Evolutionary conservation across 2,329 filamentous ascomycete genomes (phyloP), one percentile per base, ranked within the genome.

Genomic region (Hypocrella siamensis): DNA sequence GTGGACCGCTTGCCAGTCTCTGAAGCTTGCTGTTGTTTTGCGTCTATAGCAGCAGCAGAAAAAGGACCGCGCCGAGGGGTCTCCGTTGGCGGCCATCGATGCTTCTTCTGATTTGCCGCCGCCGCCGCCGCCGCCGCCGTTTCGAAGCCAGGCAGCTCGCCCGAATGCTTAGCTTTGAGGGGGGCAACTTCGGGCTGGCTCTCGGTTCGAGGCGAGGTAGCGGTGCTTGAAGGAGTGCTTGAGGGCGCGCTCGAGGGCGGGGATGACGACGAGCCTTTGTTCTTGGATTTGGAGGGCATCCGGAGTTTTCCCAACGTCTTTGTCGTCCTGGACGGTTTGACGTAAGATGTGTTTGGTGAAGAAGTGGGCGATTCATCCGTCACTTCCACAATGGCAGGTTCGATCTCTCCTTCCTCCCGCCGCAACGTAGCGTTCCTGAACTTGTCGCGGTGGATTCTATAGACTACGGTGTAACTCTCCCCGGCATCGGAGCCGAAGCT

Each of bases 401-500:
- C 41, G 2, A 39, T 40, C 2, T 40, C 40, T 3, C 52, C 47
- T 18, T 52, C 44, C 6, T 54, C 51, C 9, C 46, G 51, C 18
- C 49, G 48, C 19, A 61, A 52, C 16, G 49, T 54, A 19, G 56
- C 62, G 12, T 46, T 62, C 26, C 51, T 54, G 18, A 61, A 54
- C 43, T 52, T 69, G 43, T 62, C 71, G 37, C 60, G 67, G 39
- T 61, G 67, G 39, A 72, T 63, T 21, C 62, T 63, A 42, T 76
- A 77, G 0, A 77, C 71, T 4, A 75, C 61, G 14, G 69, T 62
- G 37, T 70, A 72, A 1, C 54, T 60, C 3, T 54, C 45, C 3
- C 44, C 36, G 6, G 44, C 38, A 4, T 46, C 45, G 33, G 40
- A 41, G 31, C 35, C 43, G 7, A 35, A 30, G 35, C 36, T 28